Conservation (phyloP, 1,284 basidiomycete species). For the Hemileia vastatrix region DNA sequence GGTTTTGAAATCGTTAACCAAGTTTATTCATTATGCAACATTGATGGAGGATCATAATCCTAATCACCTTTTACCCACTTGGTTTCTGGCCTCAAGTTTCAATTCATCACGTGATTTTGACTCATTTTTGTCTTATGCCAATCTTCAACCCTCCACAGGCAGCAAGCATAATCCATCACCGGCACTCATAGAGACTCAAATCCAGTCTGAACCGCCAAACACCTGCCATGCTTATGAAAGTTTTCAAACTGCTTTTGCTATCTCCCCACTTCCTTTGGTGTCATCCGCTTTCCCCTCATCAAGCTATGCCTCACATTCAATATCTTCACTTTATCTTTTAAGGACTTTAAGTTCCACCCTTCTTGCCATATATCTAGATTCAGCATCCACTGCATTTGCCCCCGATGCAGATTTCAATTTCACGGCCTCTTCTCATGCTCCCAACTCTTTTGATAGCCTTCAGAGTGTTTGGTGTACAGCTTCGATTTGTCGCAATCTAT, state of each 20-base stretch:
- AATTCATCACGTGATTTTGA: slow-evolving; percentile 20
- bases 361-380: slow-evolving; percentile 71
- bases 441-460: neutral
- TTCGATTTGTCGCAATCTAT: slow-evolving; percentile 59
- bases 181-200: neutral
- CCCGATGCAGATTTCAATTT: slow-evolving; percentile 44
- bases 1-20: slow-evolving; percentile 16
- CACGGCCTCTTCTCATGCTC: slow-evolving; percentile 22
- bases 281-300: slow-evolving; percentile 10
- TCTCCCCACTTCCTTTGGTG: slow-evolving; percentile 26
- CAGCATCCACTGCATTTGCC: slow-evolving; percentile 67
- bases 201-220: slow-evolving; percentile 15
- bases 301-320: slow-evolving; percentile 34
- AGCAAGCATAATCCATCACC: neutral
- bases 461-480: slow-evolving; percentile 55
- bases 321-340: slow-evolving; percentile 29
- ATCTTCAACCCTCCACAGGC: neutral
- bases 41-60: neutral
- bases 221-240: slow-evolving; percentile 3
- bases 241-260: slow-evolving; percentile 7
- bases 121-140: slow-evolving; percentile 1
- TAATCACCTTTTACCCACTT: neutral
- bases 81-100: too few species aligned
- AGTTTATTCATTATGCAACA: slow-evolving; percentile 13
- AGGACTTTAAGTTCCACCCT: slow-evolving; percentile 62